Evolutionary conservation across 73 alveolate species (phyloP).

Genomic region (Paramecium pentaurelia): DNA sequence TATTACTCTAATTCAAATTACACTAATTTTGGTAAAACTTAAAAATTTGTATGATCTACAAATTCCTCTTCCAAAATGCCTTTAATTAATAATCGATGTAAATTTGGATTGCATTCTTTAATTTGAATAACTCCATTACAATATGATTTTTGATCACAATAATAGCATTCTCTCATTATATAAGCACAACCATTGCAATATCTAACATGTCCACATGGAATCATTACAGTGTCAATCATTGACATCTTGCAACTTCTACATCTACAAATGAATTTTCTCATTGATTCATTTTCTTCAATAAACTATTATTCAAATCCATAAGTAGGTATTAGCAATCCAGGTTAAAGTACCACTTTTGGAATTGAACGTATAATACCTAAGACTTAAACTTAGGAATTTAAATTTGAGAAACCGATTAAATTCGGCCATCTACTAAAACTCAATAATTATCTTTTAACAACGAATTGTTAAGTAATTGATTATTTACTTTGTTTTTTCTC

Average conservation of each 20-base stretch:
- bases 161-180: neutral
- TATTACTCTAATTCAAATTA: neutral
- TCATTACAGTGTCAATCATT: neutral
- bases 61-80: neutral
- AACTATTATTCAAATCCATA: neutral
- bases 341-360: neutral
- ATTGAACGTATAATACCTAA: neutral
- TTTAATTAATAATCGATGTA: neutral
- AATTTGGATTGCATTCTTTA: neutral
- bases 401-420: neutral
- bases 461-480: neutral
- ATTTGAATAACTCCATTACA: neutral
- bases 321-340: neutral
- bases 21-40: neutral
- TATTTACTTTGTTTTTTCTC: neutral
- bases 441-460: neutral
- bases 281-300: neutral
- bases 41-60: neutral
- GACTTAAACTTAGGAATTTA: neutral
- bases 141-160: neutral
- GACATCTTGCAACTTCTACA: neutral
- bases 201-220: slow-evolving; percentile 36
- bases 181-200: neutral
- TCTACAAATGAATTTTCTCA: neutral
- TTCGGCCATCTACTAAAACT: neutral